Percentiles rank a stretch among this genome's conserved stretches.
Conservation (phyloP, 169 alveolate species). For the Eimeria tenella region DNA sequence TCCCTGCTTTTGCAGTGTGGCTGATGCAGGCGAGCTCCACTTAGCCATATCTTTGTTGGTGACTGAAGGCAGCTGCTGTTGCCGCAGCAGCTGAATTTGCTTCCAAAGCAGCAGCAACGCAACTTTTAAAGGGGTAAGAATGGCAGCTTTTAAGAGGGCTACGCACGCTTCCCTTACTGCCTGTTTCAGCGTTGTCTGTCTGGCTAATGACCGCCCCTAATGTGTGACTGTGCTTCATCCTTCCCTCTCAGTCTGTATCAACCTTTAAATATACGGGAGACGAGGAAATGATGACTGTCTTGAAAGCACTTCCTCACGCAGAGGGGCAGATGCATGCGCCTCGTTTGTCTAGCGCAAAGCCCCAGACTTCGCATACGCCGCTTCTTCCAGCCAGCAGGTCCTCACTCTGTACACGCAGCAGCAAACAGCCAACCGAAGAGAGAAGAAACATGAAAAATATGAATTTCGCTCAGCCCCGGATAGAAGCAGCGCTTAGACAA, state of each 20-base stretch:
- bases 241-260: too few relatives aligned
- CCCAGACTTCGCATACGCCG: conserved; percentile 30
- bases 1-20: neutral
- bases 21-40: conserved; percentile 8
- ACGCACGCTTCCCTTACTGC: too few relatives aligned
- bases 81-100: neutral
- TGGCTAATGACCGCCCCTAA: too few relatives aligned
- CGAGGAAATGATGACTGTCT: too few relatives aligned
- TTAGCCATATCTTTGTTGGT: neutral
- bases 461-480: neutral
- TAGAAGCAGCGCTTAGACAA: neutral
- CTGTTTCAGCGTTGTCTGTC: too few relatives aligned
- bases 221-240: too few relatives aligned
- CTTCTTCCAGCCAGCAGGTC: conserved; percentile 31
- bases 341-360: conserved; percentile 27
- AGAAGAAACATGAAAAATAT: too few relatives aligned
- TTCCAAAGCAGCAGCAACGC: neutral
- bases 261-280: too few relatives aligned
- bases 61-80: neutral
- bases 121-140: too few relatives aligned
- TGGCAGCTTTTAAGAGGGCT: too few relatives aligned
- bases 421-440: neutral
- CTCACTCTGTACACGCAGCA: neutral
- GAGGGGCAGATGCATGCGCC: conserved; percentile 1
- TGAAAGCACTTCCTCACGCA: too few relatives aligned